Conservation (phyloP, 2,329 filamentous ascomycete genomes). For the Purpureocillium lavendulum region DNA sequence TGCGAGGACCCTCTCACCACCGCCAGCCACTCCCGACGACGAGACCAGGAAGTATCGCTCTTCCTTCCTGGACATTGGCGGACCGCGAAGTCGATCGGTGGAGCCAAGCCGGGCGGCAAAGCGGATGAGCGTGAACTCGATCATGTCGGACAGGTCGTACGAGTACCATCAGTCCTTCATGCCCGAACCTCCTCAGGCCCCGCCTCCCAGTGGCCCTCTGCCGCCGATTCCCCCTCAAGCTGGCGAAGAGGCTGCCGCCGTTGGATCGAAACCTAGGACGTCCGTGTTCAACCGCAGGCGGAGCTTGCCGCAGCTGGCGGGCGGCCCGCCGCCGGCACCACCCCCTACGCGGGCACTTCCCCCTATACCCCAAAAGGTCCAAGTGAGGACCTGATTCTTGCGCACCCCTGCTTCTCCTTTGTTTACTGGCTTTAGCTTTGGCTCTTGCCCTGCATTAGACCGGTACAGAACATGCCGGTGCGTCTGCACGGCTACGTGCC, state of each 20-base stretch:
- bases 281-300: slow-evolving; percentile 31
- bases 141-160: slow-evolving; percentile 15
- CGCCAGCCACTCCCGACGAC: background rate
- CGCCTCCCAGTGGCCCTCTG: slow-evolving; percentile 19
- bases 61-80: slow-evolving; percentile 5
- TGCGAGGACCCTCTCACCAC: background rate
- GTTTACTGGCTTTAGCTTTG: background rate
- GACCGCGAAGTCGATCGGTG: slow-evolving; percentile 3
- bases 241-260: slow-evolving; percentile 13
- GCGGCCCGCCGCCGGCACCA: slow-evolving; percentile 44
- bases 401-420: background rate
- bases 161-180: background rate
- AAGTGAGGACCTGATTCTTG: background rate
- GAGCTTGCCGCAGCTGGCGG: slow-evolving; percentile 40
- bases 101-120: slow-evolving; percentile 12
- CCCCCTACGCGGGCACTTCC: slow-evolving; percentile 48
- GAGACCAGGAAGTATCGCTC: slow-evolving; percentile 1
- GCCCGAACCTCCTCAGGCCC: slow-evolving; percentile 13
- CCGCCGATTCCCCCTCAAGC: slow-evolving; percentile 20
- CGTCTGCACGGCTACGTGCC: too few species aligned
- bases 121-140: slow-evolving; percentile 19
- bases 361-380: slow-evolving; percentile 34
- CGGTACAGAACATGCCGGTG: too few species aligned
- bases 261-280: slow-evolving; percentile 12
- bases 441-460: background rate